These are phyloP conservation scores for Echium plantagineum DNA, from an alignment of 257 asterid genomes.

Conservation along the genomic window DNA sequence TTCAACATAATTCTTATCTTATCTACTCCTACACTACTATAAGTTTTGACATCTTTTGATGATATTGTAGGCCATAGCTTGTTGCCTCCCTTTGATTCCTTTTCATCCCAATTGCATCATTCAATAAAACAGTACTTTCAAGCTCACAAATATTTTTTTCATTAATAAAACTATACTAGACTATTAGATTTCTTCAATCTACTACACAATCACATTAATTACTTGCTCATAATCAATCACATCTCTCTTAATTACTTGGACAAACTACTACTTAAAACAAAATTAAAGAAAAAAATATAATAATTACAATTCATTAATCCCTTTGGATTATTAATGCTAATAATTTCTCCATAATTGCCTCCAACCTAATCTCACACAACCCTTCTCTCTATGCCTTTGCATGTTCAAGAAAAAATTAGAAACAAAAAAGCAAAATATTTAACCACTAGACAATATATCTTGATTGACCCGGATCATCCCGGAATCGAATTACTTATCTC, in stretches of 20 bases:
- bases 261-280: background rate
- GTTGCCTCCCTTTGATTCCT: background rate
- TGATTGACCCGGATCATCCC: too few relatives aligned
- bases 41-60: background rate
- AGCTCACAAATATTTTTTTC: background rate
- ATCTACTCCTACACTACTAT: background rate
- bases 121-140: background rate
- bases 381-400: background rate
- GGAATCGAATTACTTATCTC: too few relatives aligned
- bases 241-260: background rate
- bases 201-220: background rate
- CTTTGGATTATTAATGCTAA: background rate
- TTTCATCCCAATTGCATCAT: background rate
- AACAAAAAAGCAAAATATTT: too few relatives aligned
- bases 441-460: too few relatives aligned
- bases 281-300: too few relatives aligned
- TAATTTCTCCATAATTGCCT: background rate
- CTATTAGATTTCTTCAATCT: background rate
- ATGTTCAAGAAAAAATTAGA: too few relatives aligned
- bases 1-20: background rate
- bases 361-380: background rate
- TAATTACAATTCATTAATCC: background rate
- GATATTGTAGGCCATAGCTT: background rate
- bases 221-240: background rate
- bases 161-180: too few relatives aligned